Evolutionary conservation across 1,284 basidiomycete species (phyloP), one percentile per base, ranked within the genome.

Genomic region (Melampsora larici-populina): DNA sequence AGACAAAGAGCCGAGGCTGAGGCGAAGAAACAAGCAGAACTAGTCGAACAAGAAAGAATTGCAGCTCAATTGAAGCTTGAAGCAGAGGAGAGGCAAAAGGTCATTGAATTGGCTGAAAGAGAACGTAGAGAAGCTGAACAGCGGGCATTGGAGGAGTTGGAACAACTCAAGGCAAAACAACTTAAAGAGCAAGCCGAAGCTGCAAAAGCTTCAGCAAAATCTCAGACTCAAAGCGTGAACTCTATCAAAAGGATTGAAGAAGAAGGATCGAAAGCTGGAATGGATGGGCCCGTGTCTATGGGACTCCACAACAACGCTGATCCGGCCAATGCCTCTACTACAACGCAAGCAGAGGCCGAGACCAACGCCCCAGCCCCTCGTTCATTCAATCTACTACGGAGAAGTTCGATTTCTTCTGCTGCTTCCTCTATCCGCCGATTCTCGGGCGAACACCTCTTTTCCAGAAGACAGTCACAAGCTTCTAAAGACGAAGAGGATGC

Each of bases 381-480:
- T 58, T 40, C 51, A 58, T 26, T n/a, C 51, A 58, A n/a, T 26
- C 26, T 26, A 58, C 51, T 26, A 18, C 40, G 40, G 26, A 58
- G 7, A 26, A 58, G 51, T 26, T 58, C 51, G 1, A 58, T 58
- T 21, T 58, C 51, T 6, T 58, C 51, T 26, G 51, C 51, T 58
- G 51, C 51, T 58, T 58, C 51, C n/a, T 68, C 73, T 15, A 65
- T 76, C 9, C 49, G 51, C 21, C 73, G 73, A 58, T 76, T 76
- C 55, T 76, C 73, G 15, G 73, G 73, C 24, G 73, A 76, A 36
- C 46, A 74, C 49, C 63, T 67, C 33, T 26, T 76, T 26, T 43
- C 66, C 24, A 67, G 66, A 48, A 63, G 73, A 18, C 73, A 65
- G 2, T 69, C 66, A 31, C 49, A 76, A 43, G 58, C 65, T 11